A percentile compares a stretch with the other conserved stretches of the same genome.
These are phyloP conservation scores for Debaryomyces nepalensis DNA, from an alignment of 1,139 yeast species.

Conservation along the genomic window DNA sequence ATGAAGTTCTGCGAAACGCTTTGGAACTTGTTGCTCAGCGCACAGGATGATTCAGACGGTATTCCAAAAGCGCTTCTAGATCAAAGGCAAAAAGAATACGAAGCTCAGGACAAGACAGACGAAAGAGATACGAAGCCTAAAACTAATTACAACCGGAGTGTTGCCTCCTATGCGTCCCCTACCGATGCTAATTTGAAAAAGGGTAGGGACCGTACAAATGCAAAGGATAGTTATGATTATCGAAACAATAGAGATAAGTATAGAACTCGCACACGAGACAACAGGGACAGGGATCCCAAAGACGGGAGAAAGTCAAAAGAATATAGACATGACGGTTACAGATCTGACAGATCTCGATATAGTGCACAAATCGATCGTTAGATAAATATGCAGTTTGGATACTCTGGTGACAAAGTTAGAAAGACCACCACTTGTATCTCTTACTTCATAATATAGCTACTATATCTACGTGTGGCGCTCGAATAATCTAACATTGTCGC, in stretches of 20 bases:
- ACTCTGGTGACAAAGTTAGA: too few species aligned
- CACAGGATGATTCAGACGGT: conserved; percentile 46
- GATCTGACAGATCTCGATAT: neutral
- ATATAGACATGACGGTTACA: neutral
- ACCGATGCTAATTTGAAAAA: conserved; percentile 5
- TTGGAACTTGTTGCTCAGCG: conserved; percentile 46
- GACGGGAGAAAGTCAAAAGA: neutral
- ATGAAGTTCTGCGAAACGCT: conserved; percentile 38
- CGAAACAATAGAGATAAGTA: neutral
- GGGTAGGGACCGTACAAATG: neutral
- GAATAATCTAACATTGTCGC: too few species aligned
- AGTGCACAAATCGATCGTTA: neutral
- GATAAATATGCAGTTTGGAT: too few species aligned
- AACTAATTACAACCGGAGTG: conserved; percentile 34
- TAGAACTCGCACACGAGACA: neutral
- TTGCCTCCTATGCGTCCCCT: conserved; percentile 17
- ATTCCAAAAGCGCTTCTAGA: conserved; percentile 39
- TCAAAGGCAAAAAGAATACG: conserved; percentile 14
- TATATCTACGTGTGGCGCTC: too few species aligned
- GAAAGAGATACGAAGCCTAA: conserved; percentile 11
- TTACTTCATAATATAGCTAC: too few species aligned
- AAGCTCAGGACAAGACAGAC: conserved; percentile 1
- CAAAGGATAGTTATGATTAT: too few species aligned
- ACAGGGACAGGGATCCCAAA: neutral
- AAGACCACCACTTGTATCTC: too few species aligned